Base-by-base conservation (phyloP, 2,329 filamentous ascomycete genomes). In the Verticillium zaregamsianum region DNA sequence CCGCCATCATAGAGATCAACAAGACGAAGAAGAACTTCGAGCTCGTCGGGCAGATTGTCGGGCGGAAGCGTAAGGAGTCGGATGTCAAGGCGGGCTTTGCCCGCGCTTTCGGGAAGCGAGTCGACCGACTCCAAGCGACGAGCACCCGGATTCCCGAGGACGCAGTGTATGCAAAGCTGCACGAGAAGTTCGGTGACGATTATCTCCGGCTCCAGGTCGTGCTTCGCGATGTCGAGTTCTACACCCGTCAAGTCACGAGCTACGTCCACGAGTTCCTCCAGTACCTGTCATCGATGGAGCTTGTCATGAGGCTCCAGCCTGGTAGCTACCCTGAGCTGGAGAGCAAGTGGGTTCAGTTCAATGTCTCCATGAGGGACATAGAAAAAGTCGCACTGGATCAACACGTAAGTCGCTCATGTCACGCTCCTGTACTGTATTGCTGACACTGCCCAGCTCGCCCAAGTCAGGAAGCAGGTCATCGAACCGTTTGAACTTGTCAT, bases 1-100 rank as follows among this genome's bases (percentile, higher is more conserved):
- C 82, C 40, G 90, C 93, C 11, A 86, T 91, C 25, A 85, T 90
- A 59, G 90, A 94, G 64, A 98, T 98, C 74, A 97, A 99, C 77
- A 93, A 96, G 72, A 89, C 93, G 60, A 98, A 97, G 79, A 96
- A 94, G 77, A 93, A 96, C 59, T 93, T 94, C 63, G 92, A 97
- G 74, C 86, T 96, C 56, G 91, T 98, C 28, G 93, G 92, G 4
- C 90, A 96, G 75, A 93, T 96, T 61, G 91, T 97, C 33, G 83
- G 89, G 62, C 84, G 92, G 61, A 94, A 94, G 73, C 87, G 91
- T 66, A 96, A 96, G 71, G 92, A 97, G 67, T 94, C 92, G 0
- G 92, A 97, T 73, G 89, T 95, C 64, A 88, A 91, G 63, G 85
- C 88, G n/a, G 91, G 91, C 28, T 81, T 97, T 59, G 91, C 92